phyloP scores from a whole-genome alignment of 441 rosid species.

The Omphalea diandra region DNA sequence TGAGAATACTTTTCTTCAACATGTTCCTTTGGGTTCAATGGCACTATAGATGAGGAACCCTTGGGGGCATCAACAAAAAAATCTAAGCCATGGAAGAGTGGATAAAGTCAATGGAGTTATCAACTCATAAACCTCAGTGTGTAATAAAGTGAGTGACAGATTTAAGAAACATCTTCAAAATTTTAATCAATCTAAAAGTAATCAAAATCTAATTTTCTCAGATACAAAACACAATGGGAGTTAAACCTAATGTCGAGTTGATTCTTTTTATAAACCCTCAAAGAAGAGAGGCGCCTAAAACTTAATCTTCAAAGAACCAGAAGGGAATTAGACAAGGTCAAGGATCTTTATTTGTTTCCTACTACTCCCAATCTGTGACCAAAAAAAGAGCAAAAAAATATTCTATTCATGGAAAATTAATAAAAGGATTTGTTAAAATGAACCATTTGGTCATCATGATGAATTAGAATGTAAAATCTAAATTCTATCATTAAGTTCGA shows the following conservation, averaged over 20 bases:
- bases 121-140: background rate
- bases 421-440: no score
- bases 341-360: background rate
- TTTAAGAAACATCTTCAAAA: background rate
- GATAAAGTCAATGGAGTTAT: background rate
- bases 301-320: background rate
- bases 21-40: slow-evolving; percentile 27
- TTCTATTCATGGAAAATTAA: background rate
- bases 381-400: no score
- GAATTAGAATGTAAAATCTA: no score
- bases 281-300: background rate
- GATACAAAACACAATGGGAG: background rate
- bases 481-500: no score
- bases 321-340: background rate
- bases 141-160: background rate
- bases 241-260: no score
- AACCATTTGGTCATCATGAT: no score
- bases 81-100: slow-evolving; percentile 13
- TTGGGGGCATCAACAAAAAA: slow-evolving; percentile 23
- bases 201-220: background rate
- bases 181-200: no score
- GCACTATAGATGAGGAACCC: slow-evolving; percentile 20
- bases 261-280: background rate
- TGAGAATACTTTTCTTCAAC: slow-evolving; percentile 25
- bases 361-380: no score